phyloP scores from a whole-genome alignment of 78 protist species.

The Protostelium mycophagum region DNA sequence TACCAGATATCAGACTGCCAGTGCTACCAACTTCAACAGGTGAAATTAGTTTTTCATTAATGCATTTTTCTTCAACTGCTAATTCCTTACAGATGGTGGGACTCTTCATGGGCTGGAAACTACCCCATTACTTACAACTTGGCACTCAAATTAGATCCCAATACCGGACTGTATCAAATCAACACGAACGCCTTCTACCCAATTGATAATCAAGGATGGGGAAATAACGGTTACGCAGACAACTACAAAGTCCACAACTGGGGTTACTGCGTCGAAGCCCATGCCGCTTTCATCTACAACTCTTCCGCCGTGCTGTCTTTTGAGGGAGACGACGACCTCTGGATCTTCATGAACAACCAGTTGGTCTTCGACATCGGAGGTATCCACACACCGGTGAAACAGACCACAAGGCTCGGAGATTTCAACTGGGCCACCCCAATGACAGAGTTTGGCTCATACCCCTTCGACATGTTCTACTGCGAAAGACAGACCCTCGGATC shows the following conservation, averaged over 20 bases:
- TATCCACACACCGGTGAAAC: neutral
- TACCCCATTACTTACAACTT: neutral
- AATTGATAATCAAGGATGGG: constrained; percentile 44
- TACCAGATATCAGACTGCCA: neutral
- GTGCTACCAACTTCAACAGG: neutral
- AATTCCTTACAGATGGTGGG: neutral
- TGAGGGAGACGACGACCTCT: constrained; percentile 43
- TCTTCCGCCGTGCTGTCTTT: constrained; percentile 4
- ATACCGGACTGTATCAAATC: neutral
- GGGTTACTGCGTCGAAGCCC: constrained; percentile 25
- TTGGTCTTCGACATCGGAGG: constrained; percentile 35
- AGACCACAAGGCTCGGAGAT: neutral
- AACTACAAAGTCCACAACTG: constrained; percentile 10
- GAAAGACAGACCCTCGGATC: constrained; percentile 26
- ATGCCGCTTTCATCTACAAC: constrained; percentile 7
- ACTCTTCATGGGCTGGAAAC: neutral
- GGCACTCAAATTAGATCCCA: neutral
- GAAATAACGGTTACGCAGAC: neutral
- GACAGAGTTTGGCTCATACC: neutral
- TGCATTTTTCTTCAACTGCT: neutral
- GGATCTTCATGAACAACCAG: constrained; percentile 31
- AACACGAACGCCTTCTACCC: constrained; percentile 25
- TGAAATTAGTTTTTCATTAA: neutral
- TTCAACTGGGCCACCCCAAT: neutral
- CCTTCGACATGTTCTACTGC: constrained; percentile 42